phyloP scores from a whole-genome alignment of 176 grass and related monocot species.

The Chrysopogon serrulatus region DNA sequence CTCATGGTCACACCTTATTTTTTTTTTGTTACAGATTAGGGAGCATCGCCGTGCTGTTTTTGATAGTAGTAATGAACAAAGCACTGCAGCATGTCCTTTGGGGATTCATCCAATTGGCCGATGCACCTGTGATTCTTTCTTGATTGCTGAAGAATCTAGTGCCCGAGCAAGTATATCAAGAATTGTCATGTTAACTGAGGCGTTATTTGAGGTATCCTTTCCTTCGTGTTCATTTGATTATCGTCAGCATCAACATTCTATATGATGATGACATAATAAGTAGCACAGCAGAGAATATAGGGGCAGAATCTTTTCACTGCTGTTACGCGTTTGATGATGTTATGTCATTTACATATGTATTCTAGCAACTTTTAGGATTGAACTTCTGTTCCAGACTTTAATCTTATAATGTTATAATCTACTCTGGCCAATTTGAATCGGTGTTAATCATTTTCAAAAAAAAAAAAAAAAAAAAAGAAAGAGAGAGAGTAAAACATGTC shows the following conservation, averaged over 20 bases:
- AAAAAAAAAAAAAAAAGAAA: too few relatives aligned
- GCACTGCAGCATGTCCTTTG: conserved; percentile 55
- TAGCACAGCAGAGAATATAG: neutral
- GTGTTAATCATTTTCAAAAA: neutral
- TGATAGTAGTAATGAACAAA: conserved; percentile 53
- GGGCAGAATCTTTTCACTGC: neutral
- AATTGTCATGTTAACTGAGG: conserved; percentile 97
- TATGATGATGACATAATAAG: neutral
- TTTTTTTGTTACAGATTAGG: conserved; percentile 60
- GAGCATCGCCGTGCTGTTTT: conserved; percentile 61
- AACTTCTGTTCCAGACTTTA: neutral
- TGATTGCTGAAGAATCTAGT: conserved; percentile 72
- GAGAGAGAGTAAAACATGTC: neutral
- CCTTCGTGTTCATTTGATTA: conserved; percentile 5
- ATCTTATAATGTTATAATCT: neutral
- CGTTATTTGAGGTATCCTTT: conserved; percentile 85
- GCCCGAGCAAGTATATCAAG: conserved; percentile 84
- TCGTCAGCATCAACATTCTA: conserved; percentile 17
- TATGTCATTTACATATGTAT: neutral
- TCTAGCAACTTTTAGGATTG: neutral
- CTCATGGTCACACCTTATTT: conserved; percentile 8
- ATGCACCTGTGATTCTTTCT: conserved; percentile 83
- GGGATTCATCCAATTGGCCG: conserved; percentile 83
- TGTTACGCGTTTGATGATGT: neutral
- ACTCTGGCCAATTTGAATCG: neutral